Conservation (phyloP, 2,329 filamentous ascomycete genomes). For the Phoma herbarum region DNA sequence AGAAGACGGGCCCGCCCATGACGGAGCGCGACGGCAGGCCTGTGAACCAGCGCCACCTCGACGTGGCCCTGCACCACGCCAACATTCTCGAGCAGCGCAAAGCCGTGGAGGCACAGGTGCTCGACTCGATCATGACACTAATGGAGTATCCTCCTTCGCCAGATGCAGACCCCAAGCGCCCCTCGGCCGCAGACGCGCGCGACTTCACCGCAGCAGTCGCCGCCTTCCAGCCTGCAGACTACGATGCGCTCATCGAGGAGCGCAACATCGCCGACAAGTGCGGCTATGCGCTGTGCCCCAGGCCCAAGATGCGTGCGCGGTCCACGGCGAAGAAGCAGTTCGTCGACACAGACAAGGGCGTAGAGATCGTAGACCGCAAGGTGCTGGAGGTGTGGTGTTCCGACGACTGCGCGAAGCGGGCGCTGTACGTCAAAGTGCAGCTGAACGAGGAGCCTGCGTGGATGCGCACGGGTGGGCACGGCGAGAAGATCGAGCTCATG, state of each 20-base stretch:
- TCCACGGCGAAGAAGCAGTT: slow-evolving; percentile 65
- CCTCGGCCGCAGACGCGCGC: slow-evolving; percentile 66
- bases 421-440: slow-evolving; percentile 88
- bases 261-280: slow-evolving; percentile 84
- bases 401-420: slow-evolving; percentile 77
- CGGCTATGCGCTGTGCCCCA: slow-evolving; percentile 82
- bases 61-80: slow-evolving; percentile 83
- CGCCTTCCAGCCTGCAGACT: slow-evolving; percentile 85
- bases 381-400: slow-evolving; percentile 90
- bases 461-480: slow-evolving; percentile 69
- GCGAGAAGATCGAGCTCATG: slow-evolving; percentile 52
- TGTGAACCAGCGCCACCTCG: slow-evolving; percentile 56
- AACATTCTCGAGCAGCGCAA: slow-evolving; percentile 83
- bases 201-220: slow-evolving; percentile 73
- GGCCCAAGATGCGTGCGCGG: slow-evolving; percentile 67
- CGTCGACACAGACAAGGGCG: slow-evolving; percentile 65
- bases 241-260: slow-evolving; percentile 87
- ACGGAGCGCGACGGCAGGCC: slow-evolving; percentile 36
- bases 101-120: slow-evolving; percentile 76
- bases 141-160: slow-evolving; percentile 68
- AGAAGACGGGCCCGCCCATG: slow-evolving; percentile 46
- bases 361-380: slow-evolving; percentile 73
- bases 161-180: slow-evolving; percentile 60
- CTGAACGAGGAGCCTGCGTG: slow-evolving; percentile 85
- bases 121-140: slow-evolving; percentile 75